Conservation (phyloP, 1,284 basidiomycete genomes). For the Ganoderma meredithae region DNA sequence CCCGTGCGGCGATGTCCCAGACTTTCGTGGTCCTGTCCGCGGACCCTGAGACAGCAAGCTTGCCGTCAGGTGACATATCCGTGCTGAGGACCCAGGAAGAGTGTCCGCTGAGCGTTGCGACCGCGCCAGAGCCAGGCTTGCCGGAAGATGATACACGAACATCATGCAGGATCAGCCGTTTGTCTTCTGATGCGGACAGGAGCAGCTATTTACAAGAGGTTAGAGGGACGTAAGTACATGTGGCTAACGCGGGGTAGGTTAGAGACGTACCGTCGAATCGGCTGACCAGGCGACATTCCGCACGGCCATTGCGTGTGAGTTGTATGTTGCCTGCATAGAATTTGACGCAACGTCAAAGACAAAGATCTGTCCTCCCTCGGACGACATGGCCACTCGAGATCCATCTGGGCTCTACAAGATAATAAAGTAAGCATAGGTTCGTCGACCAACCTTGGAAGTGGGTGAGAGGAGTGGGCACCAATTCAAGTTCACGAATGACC, state of each 20-base stretch:
- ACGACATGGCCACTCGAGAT: constrained; percentile 75
- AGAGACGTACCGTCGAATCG: constrained; percentile 64
- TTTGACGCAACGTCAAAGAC: constrained; percentile 79
- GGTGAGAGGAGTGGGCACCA: constrained; percentile 13
- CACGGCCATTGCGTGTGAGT: constrained; percentile 87
- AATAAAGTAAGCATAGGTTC: constrained; percentile 27
- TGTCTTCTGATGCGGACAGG: constrained; percentile 88
- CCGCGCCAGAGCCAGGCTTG: constrained; percentile 72
- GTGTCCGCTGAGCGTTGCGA: constrained; percentile 85
- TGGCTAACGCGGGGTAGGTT: not conserved
- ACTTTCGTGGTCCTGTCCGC: constrained; percentile 88
- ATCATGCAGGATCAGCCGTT: constrained; percentile 86
- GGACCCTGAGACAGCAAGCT: constrained; percentile 81
- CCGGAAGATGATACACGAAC: constrained; percentile 68
- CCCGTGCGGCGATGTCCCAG: constrained; percentile 85
- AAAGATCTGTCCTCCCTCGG: constrained; percentile 84
- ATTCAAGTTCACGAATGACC: constrained; percentile 42
- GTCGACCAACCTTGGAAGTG: constrained; percentile 12
- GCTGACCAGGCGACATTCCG: constrained; percentile 85
- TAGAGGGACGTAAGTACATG: too few species aligned
- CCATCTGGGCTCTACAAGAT: constrained; percentile 82
- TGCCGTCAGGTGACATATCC: constrained; percentile 81
- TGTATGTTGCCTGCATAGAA: constrained; percentile 72
- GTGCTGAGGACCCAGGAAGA: constrained; percentile 86
- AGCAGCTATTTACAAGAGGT: constrained; percentile 60